Evolutionary conservation across 1,284 basidiomycete species (phyloP), one percentile per base, ranked within the genome.

Genomic region (Dichomitus squalens): DNA sequence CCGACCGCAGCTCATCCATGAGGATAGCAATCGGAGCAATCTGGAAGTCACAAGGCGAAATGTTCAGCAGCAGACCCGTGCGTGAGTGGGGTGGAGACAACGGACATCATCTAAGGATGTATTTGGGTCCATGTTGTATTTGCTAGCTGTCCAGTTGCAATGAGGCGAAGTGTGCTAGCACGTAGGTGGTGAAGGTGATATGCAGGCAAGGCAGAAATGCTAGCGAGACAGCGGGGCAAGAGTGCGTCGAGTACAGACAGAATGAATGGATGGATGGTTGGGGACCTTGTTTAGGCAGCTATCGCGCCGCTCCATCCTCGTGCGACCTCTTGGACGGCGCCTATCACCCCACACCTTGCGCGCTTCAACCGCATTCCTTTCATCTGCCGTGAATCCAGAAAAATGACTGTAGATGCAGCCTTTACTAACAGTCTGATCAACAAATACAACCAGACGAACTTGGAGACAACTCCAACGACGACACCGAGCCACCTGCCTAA

Each of bases 1-100:
- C 95, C 49, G 93, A 93, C 72, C 94, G 91, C 57, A 97, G 81
- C 78, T 97, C 95, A 78, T 97, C 95, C 86, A 96, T 95, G 53
- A 96, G 84, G 74, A 96, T 87, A 67, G 89, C 89, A 78, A 92
- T 92, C 76, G 89, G 89, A 18, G 88, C 87, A 76, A 92, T 88
- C 90, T 92, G n/a, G 29, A 46, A 4, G 9, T 11, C 21, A 44
- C 21, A 35, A 14, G 29, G 9, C 23, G 16, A 11, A 11, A 20
- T 11, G 11, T 21, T 53, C n/a, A 55, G 41, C 3, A 55, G 36
- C 46, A 36, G 4, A 7, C 1, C 31, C 36, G 31, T 7, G 2
- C n/a, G 52, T 21, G 41, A 7, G 12, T 16, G 14, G n/a, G 20
- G 20, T 29, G 18, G 34, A 49, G 39, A 20, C 52, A 44, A 51